These are phyloP conservation scores for Rhizopogon rudus DNA, from an alignment of 768 basidiomycete genomes.

Conservation along the genomic window DNA sequence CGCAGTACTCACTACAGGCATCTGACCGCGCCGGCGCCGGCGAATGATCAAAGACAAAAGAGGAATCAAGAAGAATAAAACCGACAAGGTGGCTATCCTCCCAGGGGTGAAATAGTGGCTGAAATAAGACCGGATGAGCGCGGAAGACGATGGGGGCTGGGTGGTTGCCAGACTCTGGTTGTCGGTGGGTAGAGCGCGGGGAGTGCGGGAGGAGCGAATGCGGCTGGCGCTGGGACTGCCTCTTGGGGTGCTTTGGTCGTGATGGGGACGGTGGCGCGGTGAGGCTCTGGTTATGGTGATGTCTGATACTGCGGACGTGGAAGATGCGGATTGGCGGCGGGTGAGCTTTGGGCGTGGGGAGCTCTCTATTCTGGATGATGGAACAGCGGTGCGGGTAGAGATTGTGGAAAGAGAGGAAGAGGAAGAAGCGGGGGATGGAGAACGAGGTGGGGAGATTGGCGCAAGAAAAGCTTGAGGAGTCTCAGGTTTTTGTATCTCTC, in stretches of 20 bases:
- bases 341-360: slow-evolving; percentile 10
- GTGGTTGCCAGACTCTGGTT: slow-evolving; percentile 5
- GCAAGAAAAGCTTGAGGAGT: slow-evolving; percentile 15
- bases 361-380: slow-evolving; percentile 19
- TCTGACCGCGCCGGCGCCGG: slow-evolving; percentile 33
- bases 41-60: slow-evolving; percentile 46
- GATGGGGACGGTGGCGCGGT: background rate
- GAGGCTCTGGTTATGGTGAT: slow-evolving; percentile 20
- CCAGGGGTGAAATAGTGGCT: slow-evolving; percentile 43
- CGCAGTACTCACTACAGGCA: slow-evolving; percentile 34
- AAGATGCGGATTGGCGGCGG: slow-evolving; percentile 13
- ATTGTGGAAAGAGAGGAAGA: slow-evolving; percentile 70
- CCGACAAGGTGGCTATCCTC: slow-evolving; percentile 41
- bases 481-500: slow-evolving; percentile 12
- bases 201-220: slow-evolving; percentile 7
- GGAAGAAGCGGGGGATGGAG: slow-evolving; percentile 47
- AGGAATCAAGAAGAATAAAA: slow-evolving; percentile 38
- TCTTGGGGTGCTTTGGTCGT: slow-evolving; percentile 6
- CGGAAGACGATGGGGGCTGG: slow-evolving; percentile 23
- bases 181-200: slow-evolving; percentile 5
- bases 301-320: slow-evolving; percentile 20
- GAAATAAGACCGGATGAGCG: slow-evolving; percentile 45
- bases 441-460: slow-evolving; percentile 20
- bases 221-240: slow-evolving; percentile 11
- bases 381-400: slow-evolving; percentile 70